Percentiles rank a stretch among this genome's conserved stretches.
Evolutionary conservation across 2,329 filamentous ascomycete species (phyloP).

Genomic region (Dendryphion nanum): DNA sequence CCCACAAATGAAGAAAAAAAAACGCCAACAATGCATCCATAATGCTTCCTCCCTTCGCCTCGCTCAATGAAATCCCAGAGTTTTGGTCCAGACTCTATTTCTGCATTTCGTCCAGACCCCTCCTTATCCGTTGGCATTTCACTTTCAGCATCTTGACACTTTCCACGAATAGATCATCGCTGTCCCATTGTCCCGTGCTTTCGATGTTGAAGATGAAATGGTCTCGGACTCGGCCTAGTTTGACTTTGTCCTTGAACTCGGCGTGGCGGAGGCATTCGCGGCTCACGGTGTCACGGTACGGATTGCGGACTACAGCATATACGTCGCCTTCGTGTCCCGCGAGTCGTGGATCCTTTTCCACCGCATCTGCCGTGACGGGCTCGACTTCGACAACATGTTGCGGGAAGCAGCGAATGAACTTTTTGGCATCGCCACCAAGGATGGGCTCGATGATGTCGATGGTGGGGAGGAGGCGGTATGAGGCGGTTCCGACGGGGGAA

Average conservation of each 20-base stretch:
- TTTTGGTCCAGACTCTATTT: too few species aligned
- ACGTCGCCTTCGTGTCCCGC: constrained; percentile 73
- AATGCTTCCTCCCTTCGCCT: neutral
- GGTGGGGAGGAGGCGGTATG: constrained; percentile 84
- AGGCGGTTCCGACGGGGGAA: constrained; percentile 91
- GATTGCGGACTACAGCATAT: constrained; percentile 82
- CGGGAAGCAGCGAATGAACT: constrained; percentile 89
- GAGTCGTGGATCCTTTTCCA: constrained; percentile 60
- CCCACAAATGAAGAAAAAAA: too few species aligned
- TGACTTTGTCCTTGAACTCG: constrained; percentile 94
- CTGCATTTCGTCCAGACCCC: constrained; percentile 58
- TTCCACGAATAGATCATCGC: constrained; percentile 90
- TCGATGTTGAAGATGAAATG: constrained; percentile 98
- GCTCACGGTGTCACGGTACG: constrained; percentile 94
- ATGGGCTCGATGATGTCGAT: constrained; percentile 85
- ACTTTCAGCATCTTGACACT: constrained; percentile 79
- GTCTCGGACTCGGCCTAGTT: constrained; percentile 83
- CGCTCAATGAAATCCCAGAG: too few species aligned
- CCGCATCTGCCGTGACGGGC: constrained; percentile 67
- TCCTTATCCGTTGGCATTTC: constrained; percentile 75
- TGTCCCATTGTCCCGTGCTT: constrained; percentile 92
- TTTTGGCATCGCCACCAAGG: constrained; percentile 78
- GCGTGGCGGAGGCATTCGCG: constrained; percentile 87
- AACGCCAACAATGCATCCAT: neutral
- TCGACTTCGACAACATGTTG: constrained; percentile 81